Evolutionary conservation across 164 flowering plant species (phyloP), one percentile per base, ranked within the genome.

Genomic region (Liriodendron chinense): DNA sequence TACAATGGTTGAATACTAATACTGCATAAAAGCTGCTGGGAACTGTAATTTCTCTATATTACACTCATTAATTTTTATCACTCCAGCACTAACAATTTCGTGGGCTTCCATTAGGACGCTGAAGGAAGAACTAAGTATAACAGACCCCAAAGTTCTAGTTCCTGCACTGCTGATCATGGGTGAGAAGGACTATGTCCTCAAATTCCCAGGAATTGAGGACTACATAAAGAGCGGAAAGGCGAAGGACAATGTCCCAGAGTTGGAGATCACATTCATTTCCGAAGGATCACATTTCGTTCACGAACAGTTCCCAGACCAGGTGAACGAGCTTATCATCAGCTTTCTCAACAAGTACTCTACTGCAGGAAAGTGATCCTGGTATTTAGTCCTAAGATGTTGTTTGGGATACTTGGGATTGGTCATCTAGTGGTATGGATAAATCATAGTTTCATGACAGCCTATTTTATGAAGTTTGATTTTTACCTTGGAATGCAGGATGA

Each of bases 241-340:
- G 56, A 87, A 85, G 26, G 78, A 87, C 2, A 73, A 68, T 74
- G 85, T 83, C 4, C 85, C 89, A 21, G 81, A 86, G 75, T 72
- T 85, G 82, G 89, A 89, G 57, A 80, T 82, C 28, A 56, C 47
- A 21, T 79, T 56, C 65, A 8, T 85, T 62, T 80, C 86, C 0
- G 86, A 84, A 69, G 92, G 90, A 74, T 69, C 69, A 25, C 90
- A 87, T 78, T 86, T 86, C n/a, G 74, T 86, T 69, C 89, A 85
- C 21, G 90, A 87, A 75, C 89, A 87, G 73, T 72, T 82, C 26
- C 89, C 89, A 0, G 86, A 87, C 21, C 65, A 81, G 57, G 83
- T 86, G 66, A 86, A 86, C 69, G 63, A 75, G 74, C 78, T 80
- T 7, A 68, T 87, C 67, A 47, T 82, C 65, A 22, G 69, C 73